Conservation (phyloP, 257 asterid species). For the Knoxia roxburghii region DNA sequence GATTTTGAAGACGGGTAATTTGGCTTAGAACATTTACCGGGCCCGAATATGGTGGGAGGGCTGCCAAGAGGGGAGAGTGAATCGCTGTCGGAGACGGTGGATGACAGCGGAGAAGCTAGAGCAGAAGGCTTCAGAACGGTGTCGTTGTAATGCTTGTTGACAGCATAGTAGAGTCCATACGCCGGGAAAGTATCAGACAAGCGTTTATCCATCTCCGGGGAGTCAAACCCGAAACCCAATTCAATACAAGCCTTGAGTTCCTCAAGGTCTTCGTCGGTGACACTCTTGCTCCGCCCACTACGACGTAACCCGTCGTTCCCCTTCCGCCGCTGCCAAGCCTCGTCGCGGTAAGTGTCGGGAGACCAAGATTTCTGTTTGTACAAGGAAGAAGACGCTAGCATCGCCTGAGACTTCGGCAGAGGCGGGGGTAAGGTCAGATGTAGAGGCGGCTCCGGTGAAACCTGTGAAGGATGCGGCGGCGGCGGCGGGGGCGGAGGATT, state of each 20-base stretch:
- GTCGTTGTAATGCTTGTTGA: constrained; percentile 46
- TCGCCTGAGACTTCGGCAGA: constrained; percentile 9
- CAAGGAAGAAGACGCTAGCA: constrained; percentile 22
- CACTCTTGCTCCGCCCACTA: constrained; percentile 43
- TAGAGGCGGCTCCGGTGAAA: background rate
- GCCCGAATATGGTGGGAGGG: constrained; percentile 45
- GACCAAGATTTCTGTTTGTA: constrained; percentile 72
- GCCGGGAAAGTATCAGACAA: constrained; percentile 71
- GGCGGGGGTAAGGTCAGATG: background rate
- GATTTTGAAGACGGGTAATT: background rate
- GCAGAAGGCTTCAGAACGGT: constrained; percentile 31
- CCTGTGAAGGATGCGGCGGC: background rate
- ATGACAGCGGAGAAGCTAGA: constrained; percentile 21
- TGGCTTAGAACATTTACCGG: constrained; percentile 31
- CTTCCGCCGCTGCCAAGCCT: constrained; percentile 68
- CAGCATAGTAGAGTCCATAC: constrained; percentile 56
- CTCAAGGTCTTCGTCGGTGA: constrained; percentile 79
- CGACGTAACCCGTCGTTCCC: constrained; percentile 27
- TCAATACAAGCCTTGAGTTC: constrained; percentile 75
- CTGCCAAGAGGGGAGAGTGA: constrained; percentile 44
- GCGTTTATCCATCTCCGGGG: constrained; percentile 62
- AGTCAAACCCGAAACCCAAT: constrained; percentile 68
- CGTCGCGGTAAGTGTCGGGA: constrained; percentile 52
- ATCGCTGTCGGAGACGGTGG: constrained; percentile 36
- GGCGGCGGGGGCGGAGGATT: background rate